phyloP scores from a whole-genome alignment of 2,329 filamentous ascomycete species.

The Penicillium brasilianum region DNA sequence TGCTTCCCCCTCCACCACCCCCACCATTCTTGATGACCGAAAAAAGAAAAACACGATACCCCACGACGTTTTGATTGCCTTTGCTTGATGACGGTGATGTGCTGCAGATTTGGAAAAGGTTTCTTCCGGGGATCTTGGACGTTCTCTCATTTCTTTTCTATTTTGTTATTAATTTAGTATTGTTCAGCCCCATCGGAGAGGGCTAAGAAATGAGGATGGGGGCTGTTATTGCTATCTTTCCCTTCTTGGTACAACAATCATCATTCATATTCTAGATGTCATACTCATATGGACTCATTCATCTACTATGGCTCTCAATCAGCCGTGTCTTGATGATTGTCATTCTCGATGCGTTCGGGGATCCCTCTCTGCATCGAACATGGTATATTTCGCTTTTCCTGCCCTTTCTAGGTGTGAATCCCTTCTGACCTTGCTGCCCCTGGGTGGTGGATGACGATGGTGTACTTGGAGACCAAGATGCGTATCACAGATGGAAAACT shows the following conservation, averaged over 20 bases:
- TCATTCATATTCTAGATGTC: neutral
- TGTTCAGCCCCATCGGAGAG: neutral
- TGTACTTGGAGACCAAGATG: slow-evolving; percentile 3
- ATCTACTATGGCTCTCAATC: neutral
- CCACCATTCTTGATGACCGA: slow-evolving; percentile 13
- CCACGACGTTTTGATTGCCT: slow-evolving; percentile 32
- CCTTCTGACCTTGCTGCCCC: neutral
- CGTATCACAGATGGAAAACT: neutral
- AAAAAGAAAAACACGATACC: slow-evolving; percentile 34
- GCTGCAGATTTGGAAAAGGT: slow-evolving; percentile 3
- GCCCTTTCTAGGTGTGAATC: no score
- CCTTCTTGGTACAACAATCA: neutral
- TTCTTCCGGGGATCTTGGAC: slow-evolving; percentile 5
- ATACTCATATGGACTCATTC: neutral
- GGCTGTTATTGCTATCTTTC: neutral
- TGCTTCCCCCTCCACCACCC: neutral
- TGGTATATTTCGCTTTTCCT: neutral
- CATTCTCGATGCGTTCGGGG: neutral
- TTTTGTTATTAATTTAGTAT: neutral
- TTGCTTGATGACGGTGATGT: slow-evolving; percentile 22
- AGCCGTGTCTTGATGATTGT: neutral
- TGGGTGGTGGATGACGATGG: neutral
- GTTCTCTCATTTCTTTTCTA: neutral
- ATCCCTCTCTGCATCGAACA: neutral
- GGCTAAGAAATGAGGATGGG: slow-evolving; percentile 1